Percentiles rank a stretch among this genome's conserved stretches.
Evolutionary conservation across 257 asterid genomes (phyloP).

Genomic region (Scutellaria barbata): DNA sequence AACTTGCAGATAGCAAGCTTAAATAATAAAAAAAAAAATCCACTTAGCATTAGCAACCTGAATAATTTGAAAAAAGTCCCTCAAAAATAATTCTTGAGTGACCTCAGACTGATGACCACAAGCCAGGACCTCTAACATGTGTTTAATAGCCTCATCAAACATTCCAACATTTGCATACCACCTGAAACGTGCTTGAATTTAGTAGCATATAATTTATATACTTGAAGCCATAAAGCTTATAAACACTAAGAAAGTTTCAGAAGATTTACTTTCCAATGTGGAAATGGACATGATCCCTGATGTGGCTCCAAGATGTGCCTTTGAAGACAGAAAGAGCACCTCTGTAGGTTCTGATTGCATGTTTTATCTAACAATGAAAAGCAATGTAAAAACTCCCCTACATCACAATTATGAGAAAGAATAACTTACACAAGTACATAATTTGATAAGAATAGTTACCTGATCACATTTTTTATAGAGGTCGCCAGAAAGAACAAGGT

Average conservation of each 20-base stretch:
- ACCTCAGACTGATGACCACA: conserved; percentile 91
- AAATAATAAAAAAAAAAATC: conserved; percentile 23
- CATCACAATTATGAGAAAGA: conserved; percentile 32
- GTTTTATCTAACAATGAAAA: conserved; percentile 68
- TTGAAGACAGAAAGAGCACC: conserved; percentile 85
- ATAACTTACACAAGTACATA: conserved; percentile 19
- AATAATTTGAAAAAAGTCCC: conserved; percentile 80
- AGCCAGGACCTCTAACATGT: conserved; percentile 80
- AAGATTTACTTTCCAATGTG: conserved; percentile 89
- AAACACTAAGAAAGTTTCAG: conserved; percentile 20
- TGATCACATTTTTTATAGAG: conserved; percentile 95
- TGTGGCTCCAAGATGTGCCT: conserved; percentile 88
- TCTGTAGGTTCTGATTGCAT: conserved; percentile 95
- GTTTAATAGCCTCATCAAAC: conserved; percentile 85
- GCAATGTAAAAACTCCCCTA: conserved; percentile 36
- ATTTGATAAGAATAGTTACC: conserved; percentile 51
- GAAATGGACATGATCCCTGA: conserved; percentile 96
- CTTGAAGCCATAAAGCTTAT: conserved; percentile 1
- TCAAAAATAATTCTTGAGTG: conserved; percentile 86
- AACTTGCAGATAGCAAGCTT: conserved; percentile 3
- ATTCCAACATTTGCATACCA: conserved; percentile 94
- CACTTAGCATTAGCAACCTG: conserved; percentile 59
- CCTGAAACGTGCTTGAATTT: conserved; percentile 56
- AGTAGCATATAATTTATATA: conserved; percentile 34
- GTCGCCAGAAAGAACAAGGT: conserved; percentile 97